Conservation (phyloP, 257 asterid genomes). For the Paulownia fortunei region DNA sequence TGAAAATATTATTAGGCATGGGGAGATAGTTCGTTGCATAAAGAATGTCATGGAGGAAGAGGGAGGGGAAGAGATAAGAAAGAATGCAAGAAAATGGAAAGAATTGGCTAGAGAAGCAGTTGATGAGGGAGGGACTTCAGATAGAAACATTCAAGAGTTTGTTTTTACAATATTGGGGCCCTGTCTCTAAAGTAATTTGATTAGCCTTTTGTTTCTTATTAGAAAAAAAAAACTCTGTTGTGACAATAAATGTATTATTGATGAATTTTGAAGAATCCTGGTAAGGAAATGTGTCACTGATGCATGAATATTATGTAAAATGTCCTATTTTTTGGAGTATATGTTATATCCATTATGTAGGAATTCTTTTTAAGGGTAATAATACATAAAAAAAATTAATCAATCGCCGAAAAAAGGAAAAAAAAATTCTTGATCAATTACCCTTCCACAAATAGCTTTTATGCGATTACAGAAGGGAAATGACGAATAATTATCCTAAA, state of each 20-base stretch:
- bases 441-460: no score
- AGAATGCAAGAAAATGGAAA: constrained; percentile 34
- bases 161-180: constrained; percentile 1
- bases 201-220: neutral
- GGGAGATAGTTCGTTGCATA: constrained; percentile 23
- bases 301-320: no score
- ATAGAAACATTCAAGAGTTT: constrained; percentile 34
- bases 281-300: no score
- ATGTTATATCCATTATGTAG: no score
- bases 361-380: no score
- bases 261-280: no score
- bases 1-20: constrained; percentile 10
- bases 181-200: neutral
- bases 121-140: constrained; percentile 40
- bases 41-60: constrained; percentile 30
- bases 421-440: no score
- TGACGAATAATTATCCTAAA: no score
- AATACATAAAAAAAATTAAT: no score
- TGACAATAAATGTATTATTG: neutral
- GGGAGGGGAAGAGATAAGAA: constrained; percentile 13
- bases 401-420: no score
- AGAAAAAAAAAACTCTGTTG: neutral
- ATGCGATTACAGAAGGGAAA: no score
- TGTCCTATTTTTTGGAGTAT: no score
- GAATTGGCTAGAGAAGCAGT: constrained; percentile 30